These are phyloP conservation scores for Margaritispora aquatica DNA, from an alignment of 495 filamentous ascomycete genomes.

Conservation along the genomic window DNA sequence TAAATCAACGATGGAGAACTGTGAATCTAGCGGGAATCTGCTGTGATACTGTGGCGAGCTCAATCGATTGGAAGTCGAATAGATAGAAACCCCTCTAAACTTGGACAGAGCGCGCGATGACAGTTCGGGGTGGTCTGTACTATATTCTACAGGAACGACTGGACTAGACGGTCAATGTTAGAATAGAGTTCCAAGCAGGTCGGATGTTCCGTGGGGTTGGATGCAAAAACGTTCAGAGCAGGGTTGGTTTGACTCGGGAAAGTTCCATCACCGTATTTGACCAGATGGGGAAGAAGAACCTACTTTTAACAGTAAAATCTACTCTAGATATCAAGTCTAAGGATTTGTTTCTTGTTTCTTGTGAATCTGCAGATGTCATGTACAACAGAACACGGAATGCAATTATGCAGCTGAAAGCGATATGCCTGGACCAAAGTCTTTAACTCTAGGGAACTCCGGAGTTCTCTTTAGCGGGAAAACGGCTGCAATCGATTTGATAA, in stretches of 20 bases:
- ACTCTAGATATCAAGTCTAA: no score
- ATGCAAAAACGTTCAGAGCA: background rate
- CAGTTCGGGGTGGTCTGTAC: background rate
- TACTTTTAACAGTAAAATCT: background rate
- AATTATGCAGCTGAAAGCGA: background rate
- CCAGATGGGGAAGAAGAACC: background rate
- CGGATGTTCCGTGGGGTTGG: background rate
- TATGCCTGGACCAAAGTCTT: background rate
- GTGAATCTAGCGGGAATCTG: no score
- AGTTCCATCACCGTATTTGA: background rate
- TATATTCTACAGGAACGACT: background rate
- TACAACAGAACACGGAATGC: background rate
- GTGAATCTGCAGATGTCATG: background rate
- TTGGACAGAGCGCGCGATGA: no score
- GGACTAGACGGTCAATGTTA: background rate
- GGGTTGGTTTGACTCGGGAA: background rate
- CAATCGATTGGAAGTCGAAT: no score
- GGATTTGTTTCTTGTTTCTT: no score
- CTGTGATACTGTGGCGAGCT: no score
- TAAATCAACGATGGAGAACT: no score
- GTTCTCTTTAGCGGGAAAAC: slow-evolving; percentile 2
- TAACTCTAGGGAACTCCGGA: background rate
- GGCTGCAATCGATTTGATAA: background rate
- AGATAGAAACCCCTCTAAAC: no score
- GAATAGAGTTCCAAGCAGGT: slow-evolving; percentile 5